These are phyloP conservation scores for Sherardia arvensis DNA, from an alignment of 257 asterid species.

Conservation along the genomic window DNA sequence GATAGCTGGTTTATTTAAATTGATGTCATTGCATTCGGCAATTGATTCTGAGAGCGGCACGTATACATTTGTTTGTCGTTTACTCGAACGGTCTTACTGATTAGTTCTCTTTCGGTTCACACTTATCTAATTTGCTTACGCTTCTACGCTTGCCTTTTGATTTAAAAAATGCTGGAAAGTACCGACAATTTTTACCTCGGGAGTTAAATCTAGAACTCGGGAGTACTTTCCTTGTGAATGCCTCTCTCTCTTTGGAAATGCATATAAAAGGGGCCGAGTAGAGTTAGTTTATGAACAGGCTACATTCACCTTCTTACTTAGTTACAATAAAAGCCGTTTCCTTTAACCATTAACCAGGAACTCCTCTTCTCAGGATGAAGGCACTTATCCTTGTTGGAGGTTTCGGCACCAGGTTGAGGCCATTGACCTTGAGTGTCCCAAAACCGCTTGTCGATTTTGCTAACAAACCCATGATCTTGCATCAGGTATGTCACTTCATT, in stretches of 20 bases:
- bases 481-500: conserved; percentile 52
- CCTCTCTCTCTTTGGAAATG: conserved; percentile 10
- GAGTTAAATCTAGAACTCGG: conserved; percentile 23
- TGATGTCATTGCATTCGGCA: conserved; percentile 12
- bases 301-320: conserved; percentile 3
- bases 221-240: conserved; percentile 29
- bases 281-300: conserved; percentile 6
- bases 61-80: conserved; percentile 18
- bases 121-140: conserved; percentile 16
- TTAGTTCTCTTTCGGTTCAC: conserved; percentile 16
- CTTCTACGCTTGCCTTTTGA: conserved; percentile 30
- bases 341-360: conserved; percentile 14
- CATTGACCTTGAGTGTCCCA: conserved; percentile 76
- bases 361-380: conserved; percentile 46
- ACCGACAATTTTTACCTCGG: conserved; percentile 25
- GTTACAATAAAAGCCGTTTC: conserved; percentile 1
- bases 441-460: conserved; percentile 95
- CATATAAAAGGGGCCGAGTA: conserved; percentile 14
- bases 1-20: conserved; percentile 39
- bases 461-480: conserved; percentile 97
- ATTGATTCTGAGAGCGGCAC: conserved; percentile 18
- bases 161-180: conserved; percentile 27
- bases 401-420: conserved; percentile 91
- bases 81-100: conserved; percentile 9
- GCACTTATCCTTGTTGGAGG: conserved; percentile 97